Evolutionary conservation across 352 stramenopile species (phyloP).

Genomic region (Thalassiosira hispida): DNA sequence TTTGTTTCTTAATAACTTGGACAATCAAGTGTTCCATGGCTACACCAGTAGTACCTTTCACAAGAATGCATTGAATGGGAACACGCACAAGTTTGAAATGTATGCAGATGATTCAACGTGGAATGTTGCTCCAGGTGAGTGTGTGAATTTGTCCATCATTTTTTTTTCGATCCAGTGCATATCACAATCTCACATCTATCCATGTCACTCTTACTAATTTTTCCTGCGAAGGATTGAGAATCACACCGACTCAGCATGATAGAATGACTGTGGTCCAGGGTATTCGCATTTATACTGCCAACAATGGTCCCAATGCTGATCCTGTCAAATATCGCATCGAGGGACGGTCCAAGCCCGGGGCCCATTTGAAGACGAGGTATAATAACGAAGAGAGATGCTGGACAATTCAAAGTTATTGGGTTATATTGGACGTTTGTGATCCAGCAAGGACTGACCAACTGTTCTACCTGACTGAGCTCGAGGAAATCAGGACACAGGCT

Average conservation of each 20-base stretch:
- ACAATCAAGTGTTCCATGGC: constrained; percentile 6
- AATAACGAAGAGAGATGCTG: not conserved
- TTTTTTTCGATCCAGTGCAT: not conserved
- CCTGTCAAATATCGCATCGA: constrained; percentile 35
- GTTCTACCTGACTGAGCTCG: constrained; percentile 30
- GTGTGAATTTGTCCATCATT: not conserved
- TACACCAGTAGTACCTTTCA: constrained; percentile 7
- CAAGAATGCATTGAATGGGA: constrained; percentile 17
- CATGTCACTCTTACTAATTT: not conserved
- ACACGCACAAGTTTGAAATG: constrained; percentile 42
- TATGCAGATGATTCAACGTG: not conserved
- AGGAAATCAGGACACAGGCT: constrained; percentile 35
- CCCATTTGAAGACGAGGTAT: constrained; percentile 12
- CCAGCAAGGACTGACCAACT: not conserved
- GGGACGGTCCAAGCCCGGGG: constrained; percentile 17
- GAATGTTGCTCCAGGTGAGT: constrained; percentile 8
- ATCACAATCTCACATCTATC: not conserved
- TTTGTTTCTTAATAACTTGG: constrained; percentile 10
- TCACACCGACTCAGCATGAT: constrained; percentile 31
- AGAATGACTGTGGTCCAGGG: constrained; percentile 35
- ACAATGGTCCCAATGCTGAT: constrained; percentile 31
- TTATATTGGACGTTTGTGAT: not conserved
- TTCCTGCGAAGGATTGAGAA: constrained; percentile 16
- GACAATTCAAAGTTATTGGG: not conserved
- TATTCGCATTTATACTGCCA: constrained; percentile 47